These are phyloP conservation scores for Agarophyton chilense DNA, from an alignment of 23 red algal genomes.

Conservation along the genomic window DNA sequence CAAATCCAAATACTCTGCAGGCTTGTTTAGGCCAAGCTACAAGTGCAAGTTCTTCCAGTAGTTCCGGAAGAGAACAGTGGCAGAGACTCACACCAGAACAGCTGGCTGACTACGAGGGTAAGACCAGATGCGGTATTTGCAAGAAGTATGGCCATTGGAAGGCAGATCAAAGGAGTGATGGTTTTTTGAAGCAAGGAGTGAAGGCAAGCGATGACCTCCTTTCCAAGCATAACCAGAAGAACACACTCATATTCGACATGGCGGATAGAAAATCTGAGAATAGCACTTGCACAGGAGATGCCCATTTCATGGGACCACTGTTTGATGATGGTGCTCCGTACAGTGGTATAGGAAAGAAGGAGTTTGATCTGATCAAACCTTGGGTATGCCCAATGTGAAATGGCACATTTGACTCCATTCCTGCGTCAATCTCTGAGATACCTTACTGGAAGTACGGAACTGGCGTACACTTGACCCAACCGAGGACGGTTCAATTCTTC, in stretches of 20 bases:
- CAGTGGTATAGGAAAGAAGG: not conserved
- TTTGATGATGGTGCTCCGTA: slow-evolving; percentile 38
- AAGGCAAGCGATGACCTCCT: not conserved
- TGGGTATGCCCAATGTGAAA: not conserved
- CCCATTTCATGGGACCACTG: not conserved
- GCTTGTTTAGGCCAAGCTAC: no score
- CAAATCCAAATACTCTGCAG: no score
- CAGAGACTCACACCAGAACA: not conserved
- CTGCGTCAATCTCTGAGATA: not conserved
- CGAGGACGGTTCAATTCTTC: not conserved
- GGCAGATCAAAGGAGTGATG: not conserved
- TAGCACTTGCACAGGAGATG: not conserved
- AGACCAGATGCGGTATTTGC: not conserved
- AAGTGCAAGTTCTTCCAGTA: not conserved
- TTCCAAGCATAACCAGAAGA: not conserved
- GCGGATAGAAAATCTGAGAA: not conserved
- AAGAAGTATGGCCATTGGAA: not conserved
- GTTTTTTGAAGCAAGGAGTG: not conserved
- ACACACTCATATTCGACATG: not conserved
- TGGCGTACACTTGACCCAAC: not conserved
- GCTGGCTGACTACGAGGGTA: not conserved
- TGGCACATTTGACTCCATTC: not conserved
- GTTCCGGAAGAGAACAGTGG: not conserved
- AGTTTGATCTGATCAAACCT: not conserved
- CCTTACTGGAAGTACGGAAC: slow-evolving; percentile 36